phyloP scores from a whole-genome alignment of 192 early-diverging fungal species.

The Backusella morwellensis region DNA sequence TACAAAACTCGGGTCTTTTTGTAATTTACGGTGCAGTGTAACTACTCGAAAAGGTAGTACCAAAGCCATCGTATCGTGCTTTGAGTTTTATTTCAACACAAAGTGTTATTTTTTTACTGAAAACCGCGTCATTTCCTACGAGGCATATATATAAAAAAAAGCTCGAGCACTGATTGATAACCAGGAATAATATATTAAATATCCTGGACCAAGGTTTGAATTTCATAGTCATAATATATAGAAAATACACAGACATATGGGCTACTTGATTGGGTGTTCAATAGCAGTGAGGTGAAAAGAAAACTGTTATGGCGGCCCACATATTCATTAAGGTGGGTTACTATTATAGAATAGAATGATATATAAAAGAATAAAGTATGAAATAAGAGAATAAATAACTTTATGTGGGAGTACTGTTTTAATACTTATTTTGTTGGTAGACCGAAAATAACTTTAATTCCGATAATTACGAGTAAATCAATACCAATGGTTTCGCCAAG shows the following conservation, averaged over 20 bases:
- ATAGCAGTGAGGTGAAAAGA: too few relatives aligned
- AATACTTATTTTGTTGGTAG: neutral
- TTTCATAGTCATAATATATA: too few relatives aligned
- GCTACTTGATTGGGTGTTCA: too few relatives aligned
- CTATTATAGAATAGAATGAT: neutral
- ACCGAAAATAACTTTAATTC: constrained; percentile 5
- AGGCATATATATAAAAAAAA: too few relatives aligned
- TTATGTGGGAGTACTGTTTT: neutral
- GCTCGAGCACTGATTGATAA: too few relatives aligned
- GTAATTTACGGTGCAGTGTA: neutral
- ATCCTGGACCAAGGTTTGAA: too few relatives aligned
- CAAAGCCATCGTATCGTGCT: neutral
- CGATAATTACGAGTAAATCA: neutral
- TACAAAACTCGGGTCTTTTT: neutral
- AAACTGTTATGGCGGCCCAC: too few relatives aligned
- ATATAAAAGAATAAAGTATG: neutral
- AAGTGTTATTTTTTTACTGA: neutral
- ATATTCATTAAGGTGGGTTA: too few relatives aligned
- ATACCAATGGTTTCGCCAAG: neutral
- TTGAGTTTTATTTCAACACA: neutral
- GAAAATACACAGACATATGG: too few relatives aligned
- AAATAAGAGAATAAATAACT: neutral
- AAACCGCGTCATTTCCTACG: neutral
- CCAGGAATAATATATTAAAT: too few relatives aligned
- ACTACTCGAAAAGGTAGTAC: neutral